Evolutionary conservation across 768 basidiomycete species (phyloP), one percentile per base, ranked within the genome.

Genomic region (Serendipita vermifera): DNA sequence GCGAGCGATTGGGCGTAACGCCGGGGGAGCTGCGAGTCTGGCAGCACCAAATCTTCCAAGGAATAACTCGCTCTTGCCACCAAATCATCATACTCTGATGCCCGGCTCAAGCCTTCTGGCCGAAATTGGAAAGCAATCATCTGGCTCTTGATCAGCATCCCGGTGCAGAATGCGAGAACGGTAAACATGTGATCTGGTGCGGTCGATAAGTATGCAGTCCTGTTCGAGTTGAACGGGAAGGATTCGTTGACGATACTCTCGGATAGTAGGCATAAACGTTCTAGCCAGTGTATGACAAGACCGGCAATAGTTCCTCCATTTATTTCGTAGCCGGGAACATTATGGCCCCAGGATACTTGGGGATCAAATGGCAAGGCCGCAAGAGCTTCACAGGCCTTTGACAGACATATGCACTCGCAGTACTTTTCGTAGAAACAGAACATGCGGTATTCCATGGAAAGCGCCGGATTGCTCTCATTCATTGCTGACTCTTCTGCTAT

Each of bases 151-250:
- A 51, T 51, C 22, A 51, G 27, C 15, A 51, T 15, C n/a, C n/a
- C 46, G 6, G 46, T 29, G 27, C 22, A 51, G 46, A 51, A 51
- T 7, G 46, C 17, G 46, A 51, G 24, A 29, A 51, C 31, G 46
- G 46, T 51, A 29, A 51, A 51, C 15, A 51, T 20, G n/a, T 51
- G 46, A 29, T 51, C 46, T 9, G 46, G 46, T 15, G 46, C 46
- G 5, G 46, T 51, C 7, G 46, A 51, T 7, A 51, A n/a, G 27
- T 26, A 51, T 9, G 46, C 20, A 9, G 27, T 15, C 6, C 31
- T 29, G 9, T 26, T 20, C 9, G 46, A 51, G n/a, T 51, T 29
- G 15, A 7, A 15, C 4, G 46, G 46, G 22, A 51, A 51, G 6
- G 46, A 20, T 26, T 51, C 20, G n/a, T 5, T 7, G 4, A 51